These are phyloP conservation scores for Tylopilus sp. DNA, from an alignment of 768 basidiomycete genomes.

Conservation along the genomic window DNA sequence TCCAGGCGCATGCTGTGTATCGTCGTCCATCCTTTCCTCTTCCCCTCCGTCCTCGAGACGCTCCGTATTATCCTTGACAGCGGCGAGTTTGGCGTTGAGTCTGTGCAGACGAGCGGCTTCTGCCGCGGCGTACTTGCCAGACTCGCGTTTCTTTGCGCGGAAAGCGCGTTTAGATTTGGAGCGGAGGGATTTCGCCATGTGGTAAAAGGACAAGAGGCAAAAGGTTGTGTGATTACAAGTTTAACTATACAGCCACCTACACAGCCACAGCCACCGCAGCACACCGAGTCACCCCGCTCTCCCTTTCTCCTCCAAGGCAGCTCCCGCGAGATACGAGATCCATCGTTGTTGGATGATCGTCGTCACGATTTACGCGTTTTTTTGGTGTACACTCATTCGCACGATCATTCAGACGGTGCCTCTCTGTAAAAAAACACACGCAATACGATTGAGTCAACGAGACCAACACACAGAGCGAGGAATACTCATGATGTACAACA, in stretches of 20 bases:
- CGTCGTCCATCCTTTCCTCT: constrained; percentile 31
- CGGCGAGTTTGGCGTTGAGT: constrained; percentile 62
- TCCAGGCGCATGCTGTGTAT: constrained; percentile 30
- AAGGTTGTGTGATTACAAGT: not conserved
- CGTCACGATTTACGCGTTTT: constrained; percentile 16
- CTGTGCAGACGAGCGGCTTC: constrained; percentile 76
- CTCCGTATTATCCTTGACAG: constrained; percentile 38
- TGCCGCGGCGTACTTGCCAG: constrained; percentile 70
- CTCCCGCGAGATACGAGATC: not conserved
- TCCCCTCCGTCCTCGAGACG: constrained; percentile 25
- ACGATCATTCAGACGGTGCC: constrained; percentile 51
- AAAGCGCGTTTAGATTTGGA: constrained; percentile 79
- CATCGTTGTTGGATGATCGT: not conserved
- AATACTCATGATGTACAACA: constrained; percentile 89
- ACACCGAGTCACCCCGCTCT: too few species aligned
- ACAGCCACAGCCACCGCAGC: not conserved
- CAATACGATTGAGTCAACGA: constrained; percentile 22
- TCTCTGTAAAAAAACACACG: constrained; percentile 56
- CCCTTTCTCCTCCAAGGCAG: too few species aligned
- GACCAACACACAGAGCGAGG: not conserved
- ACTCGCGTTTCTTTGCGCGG: constrained; percentile 73
- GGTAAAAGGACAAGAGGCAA: not conserved
- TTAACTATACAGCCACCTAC: not conserved
- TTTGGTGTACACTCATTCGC: constrained; percentile 2
- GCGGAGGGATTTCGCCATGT: constrained; percentile 82